These are phyloP conservation scores for Eimeria nieschulzi DNA, from an alignment of 169 alveolate species.

Conservation along the genomic window DNA sequence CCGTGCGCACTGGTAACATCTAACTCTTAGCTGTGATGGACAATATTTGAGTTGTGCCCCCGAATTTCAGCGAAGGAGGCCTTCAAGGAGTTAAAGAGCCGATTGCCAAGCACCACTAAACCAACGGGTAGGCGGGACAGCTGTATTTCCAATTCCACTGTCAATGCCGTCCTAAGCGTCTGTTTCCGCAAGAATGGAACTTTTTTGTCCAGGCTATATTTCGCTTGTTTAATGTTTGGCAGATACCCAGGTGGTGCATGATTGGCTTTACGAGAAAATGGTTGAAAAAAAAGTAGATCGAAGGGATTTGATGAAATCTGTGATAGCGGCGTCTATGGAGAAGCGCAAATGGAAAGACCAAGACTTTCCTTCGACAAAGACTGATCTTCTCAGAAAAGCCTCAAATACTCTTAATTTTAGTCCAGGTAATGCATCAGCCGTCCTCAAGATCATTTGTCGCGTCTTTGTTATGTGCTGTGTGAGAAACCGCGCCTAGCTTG, in stretches of 20 bases:
- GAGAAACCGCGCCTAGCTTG: not conserved
- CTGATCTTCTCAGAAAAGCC: constrained; percentile 21
- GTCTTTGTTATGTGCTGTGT: not conserved
- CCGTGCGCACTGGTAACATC: too few species aligned
- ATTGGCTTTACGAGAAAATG: not conserved
- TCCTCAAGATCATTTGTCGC: not conserved
- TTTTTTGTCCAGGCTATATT: too few species aligned
- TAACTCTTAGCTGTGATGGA: too few species aligned
- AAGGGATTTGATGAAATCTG: constrained; percentile 25
- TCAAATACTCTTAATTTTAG: not conserved
- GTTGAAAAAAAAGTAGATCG: not conserved
- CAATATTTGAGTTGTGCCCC: too few species aligned
- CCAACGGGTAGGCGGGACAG: too few species aligned
- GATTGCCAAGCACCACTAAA: too few species aligned
- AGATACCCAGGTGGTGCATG: not conserved
- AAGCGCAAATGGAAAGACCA: not conserved
- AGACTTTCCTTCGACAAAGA: constrained; percentile 35
- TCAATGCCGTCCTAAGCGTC: too few species aligned
- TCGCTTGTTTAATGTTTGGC: not conserved
- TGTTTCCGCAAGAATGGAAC: too few species aligned
- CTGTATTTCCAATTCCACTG: too few species aligned
- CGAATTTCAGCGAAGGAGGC: too few species aligned
- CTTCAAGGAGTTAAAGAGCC: too few species aligned
- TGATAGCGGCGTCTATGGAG: constrained; percentile 12
- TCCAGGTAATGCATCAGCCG: constrained; percentile 5